Conservation (phyloP, 352 stramenopile species). For the Halophytophthora polymorphica region DNA sequence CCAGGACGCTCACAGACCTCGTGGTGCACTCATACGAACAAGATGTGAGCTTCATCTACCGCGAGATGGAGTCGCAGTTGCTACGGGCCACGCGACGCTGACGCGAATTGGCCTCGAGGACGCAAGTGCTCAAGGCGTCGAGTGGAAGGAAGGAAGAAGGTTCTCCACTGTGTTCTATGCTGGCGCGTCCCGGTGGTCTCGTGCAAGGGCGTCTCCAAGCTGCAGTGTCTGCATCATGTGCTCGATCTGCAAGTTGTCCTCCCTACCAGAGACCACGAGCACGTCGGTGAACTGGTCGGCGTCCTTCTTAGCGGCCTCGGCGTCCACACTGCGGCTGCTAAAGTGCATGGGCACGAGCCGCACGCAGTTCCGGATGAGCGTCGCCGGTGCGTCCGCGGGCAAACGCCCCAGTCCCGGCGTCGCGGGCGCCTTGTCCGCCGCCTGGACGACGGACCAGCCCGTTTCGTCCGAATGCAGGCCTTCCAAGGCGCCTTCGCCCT, state of each 20-base stretch:
- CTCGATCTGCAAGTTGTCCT: slow-evolving; percentile 20
- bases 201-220: slow-evolving; percentile 6
- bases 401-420: not conserved
- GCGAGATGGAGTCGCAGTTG: slow-evolving; percentile 33
- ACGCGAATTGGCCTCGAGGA: too few relatives aligned
- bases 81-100: slow-evolving; percentile 17
- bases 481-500: slow-evolving; percentile 26
- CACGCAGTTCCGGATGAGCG: slow-evolving; percentile 18
- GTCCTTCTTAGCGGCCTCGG: slow-evolving; percentile 1
- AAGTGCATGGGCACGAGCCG: slow-evolving; percentile 25
- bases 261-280: slow-evolving; percentile 20
- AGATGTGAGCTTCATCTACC: slow-evolving; percentile 36
- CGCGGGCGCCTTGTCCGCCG: not conserved
- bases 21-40: slow-evolving; percentile 35
- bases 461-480: slow-evolving; percentile 23
- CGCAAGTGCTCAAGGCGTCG: too few relatives aligned
- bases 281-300: slow-evolving; percentile 20
- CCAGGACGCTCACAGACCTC: slow-evolving; percentile 14
- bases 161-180: too few relatives aligned
- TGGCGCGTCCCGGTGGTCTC: slow-evolving; percentile 1
- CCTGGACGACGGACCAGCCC: slow-evolving; percentile 12
- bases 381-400: not conserved
- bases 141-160: too few relatives aligned
- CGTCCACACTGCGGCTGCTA: not conserved
- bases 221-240: slow-evolving; percentile 23